Base-by-base conservation (phyloP, 2,329 filamentous ascomycete genomes). In the Leptodontidium sp. region DNA sequence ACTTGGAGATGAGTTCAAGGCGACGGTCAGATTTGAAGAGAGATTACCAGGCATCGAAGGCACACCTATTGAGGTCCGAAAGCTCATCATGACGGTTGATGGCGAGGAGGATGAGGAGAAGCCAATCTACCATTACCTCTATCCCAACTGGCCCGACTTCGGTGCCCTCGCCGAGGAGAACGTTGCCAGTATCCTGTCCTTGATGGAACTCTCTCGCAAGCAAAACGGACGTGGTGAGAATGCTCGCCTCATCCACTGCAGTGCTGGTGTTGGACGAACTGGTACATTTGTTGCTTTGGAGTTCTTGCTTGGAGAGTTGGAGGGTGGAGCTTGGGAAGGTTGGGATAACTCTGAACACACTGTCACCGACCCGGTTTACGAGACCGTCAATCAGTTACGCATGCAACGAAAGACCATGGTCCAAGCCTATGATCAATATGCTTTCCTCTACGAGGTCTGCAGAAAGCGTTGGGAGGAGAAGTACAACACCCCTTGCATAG, bases 211-310 rank as follows among this genome's bases (percentile, higher is more conserved):
- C 2, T 93, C 91, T 1, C 84, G 86, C 26, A 82, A 87, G 71
- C 87, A 86, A 78, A 87, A 86, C 45, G 81, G 82, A 1, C 81
- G 82, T 8, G 82, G 83, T 7, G 80, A 84, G 26, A 94, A 92
- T 75, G 93, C 95, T 4, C 90, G 95, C 66, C 90, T 98, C 68
- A 87, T 94, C 12, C 92, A 94, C 80, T 94, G 92, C 82, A 97
- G 93, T 77, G 96, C 96, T 8, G 96, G 96, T 49, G 95, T 99
- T 15, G 96, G 96, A 14, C 89, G 96, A 66, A 97, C 93, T 8
- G 96, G 96, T 43, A 98, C 96, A 0, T 99, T 98, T 78, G 97
- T 99, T 76, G 92, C 93, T 1, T 86, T 99, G n/a, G 96, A 98
- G 80, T 93, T 97, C 79, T 87, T 99, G 32, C 85, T 97, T 71